Conservation (phyloP, 2,329 filamentous ascomycete genomes). For the Aspergillus fumigatiaffinis region DNA sequence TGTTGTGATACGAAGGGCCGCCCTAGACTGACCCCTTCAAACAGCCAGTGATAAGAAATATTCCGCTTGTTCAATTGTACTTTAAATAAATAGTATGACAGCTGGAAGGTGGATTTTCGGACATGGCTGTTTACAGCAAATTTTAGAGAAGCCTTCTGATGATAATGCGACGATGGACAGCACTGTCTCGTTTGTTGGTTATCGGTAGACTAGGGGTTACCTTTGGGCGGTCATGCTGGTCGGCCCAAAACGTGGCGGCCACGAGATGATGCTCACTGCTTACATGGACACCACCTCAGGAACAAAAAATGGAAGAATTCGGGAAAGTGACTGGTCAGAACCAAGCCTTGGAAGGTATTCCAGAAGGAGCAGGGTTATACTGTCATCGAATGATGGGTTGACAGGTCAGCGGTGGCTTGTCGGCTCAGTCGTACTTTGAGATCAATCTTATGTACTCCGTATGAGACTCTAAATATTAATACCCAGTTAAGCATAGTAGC, state of each 20-base stretch:
- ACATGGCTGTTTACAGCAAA: background rate
- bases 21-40: background rate
- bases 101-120: background rate
- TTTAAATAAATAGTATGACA: background rate
- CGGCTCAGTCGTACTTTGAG: background rate
- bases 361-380: background rate
- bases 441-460: background rate
- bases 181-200: background rate
- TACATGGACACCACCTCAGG: background rate
- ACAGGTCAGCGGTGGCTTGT: background rate
- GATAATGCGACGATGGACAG: no score
- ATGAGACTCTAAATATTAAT: no score
- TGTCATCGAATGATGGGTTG: background rate
- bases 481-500: background rate
- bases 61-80: background rate
- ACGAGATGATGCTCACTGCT: constrained; percentile 19
- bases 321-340: constrained; percentile 6
- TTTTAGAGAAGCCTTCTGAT: background rate
- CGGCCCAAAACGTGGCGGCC: constrained; percentile 30
- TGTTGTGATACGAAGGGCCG: background rate
- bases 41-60: background rate
- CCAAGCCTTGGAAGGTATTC: constrained; percentile 9
- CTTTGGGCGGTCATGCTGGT: background rate
- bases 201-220: background rate
- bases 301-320: constrained; percentile 11